phyloP scores from a whole-genome alignment of 1,284 basidiomycete species.

The Gymnopus androsaceus region DNA sequence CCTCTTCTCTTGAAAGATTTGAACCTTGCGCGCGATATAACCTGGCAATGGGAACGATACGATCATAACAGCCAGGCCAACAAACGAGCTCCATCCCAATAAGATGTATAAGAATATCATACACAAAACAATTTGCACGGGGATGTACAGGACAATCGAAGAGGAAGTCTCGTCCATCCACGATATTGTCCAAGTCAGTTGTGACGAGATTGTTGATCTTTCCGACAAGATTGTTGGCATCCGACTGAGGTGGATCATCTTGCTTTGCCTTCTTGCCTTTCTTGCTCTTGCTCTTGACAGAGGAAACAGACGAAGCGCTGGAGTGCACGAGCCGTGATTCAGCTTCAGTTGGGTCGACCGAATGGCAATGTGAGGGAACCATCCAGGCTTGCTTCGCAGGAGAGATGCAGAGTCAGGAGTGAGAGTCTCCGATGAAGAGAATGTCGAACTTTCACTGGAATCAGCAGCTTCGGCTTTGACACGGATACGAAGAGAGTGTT shows the following conservation, averaged over 20 bases:
- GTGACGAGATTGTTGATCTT: conserved; percentile 27
- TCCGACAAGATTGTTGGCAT: conserved; percentile 20
- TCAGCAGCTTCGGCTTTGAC: conserved; percentile 43
- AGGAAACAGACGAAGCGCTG: conserved; percentile 16
- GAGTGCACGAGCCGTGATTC: conserved; percentile 2
- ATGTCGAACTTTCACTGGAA: conserved; percentile 6
- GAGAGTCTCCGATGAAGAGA: conserved; percentile 18
- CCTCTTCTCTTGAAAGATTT: conserved; percentile 31
- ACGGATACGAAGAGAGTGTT: conserved; percentile 57
- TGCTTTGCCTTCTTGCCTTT: conserved; percentile 5
- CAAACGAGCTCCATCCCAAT: conserved; percentile 49
- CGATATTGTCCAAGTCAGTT: conserved; percentile 37
- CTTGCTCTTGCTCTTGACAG: neutral
- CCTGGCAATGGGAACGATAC: conserved; percentile 55
- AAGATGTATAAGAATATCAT: conserved; percentile 46
- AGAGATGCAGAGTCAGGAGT: conserved; percentile 14
- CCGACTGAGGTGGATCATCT: conserved; percentile 6
- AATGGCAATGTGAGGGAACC: conserved; percentile 7
- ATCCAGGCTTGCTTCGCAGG: conserved; percentile 2
- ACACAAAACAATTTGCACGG: conserved; percentile 44
- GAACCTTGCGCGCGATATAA: conserved; percentile 39
- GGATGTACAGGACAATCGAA: conserved; percentile 41
- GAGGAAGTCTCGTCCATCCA: conserved; percentile 36
- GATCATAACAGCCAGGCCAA: conserved; percentile 56
- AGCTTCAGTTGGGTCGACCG: neutral